phyloP scores from a whole-genome alignment of 129 eudicot species.

The Centella asiatica region DNA sequence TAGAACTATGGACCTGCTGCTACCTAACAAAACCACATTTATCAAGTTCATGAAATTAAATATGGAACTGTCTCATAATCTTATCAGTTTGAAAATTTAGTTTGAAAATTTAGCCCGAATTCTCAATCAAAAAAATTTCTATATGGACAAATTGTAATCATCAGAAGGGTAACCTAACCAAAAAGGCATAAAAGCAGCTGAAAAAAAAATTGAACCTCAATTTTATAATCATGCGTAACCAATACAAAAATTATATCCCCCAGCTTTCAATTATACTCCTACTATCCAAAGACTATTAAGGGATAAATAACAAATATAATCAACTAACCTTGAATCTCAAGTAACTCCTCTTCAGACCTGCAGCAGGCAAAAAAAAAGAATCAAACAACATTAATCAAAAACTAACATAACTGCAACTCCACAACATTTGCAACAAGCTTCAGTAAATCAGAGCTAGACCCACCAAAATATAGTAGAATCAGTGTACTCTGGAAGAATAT shows the following conservation, averaged over 20 bases:
- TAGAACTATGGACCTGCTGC: not conserved
- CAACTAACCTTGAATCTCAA: conserved; percentile 78
- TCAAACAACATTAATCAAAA: conserved; percentile 30
- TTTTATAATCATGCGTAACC: not conserved
- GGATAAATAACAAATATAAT: not conserved
- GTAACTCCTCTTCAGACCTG: conserved; percentile 99
- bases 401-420: not conserved
- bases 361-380: conserved; percentile 66
- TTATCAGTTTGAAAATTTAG: too few species aligned
- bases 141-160: not conserved
- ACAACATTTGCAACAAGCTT: conserved; percentile 1
- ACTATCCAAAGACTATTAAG: not conserved
- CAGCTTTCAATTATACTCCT: too few species aligned
- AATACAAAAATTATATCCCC: not conserved
- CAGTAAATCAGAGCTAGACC: conserved; percentile 32
- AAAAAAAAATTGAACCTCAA: too few species aligned
- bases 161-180: not conserved
- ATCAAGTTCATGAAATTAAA: not conserved
- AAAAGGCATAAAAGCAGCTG: not conserved
- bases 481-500: conserved; percentile 72
- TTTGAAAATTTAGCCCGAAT: not conserved
- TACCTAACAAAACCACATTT: not conserved
- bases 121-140: not conserved
- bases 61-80: too few species aligned
- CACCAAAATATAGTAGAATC: conserved; percentile 93